A percentile compares a stretch with the other conserved stretches of the same genome.
These are phyloP conservation scores for Thelonectria discophora DNA, from an alignment of 2,329 filamentous ascomycete species.

Conservation along the genomic window DNA sequence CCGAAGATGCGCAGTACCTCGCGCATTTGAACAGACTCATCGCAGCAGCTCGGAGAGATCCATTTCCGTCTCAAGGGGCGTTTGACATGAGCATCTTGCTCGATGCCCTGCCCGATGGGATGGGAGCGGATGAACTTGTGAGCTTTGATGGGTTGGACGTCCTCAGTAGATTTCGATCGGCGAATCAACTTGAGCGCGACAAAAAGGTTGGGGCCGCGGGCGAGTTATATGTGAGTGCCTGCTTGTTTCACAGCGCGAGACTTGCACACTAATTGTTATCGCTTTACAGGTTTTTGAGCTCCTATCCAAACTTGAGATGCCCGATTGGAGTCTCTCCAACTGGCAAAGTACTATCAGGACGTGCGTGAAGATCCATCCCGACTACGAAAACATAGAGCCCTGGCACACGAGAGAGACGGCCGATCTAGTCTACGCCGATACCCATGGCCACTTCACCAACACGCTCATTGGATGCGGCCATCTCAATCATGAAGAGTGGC, in stretches of 20 bases:
- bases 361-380: constrained; percentile 20
- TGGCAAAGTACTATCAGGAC: constrained; percentile 32
- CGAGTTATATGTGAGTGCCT: constrained; percentile 36
- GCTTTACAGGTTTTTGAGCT: constrained; percentile 30
- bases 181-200: constrained; percentile 33
- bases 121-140: not conserved
- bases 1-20: constrained; percentile 20
- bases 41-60: constrained; percentile 19
- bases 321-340: constrained; percentile 19
- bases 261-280: constrained; percentile 5
- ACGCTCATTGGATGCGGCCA: constrained; percentile 23
- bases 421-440: constrained; percentile 28
- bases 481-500: constrained; percentile 29
- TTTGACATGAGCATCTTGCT: constrained; percentile 27
- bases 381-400: constrained; percentile 10
- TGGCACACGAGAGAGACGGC: constrained; percentile 26
- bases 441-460: constrained; percentile 22
- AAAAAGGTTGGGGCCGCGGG: constrained; percentile 39
- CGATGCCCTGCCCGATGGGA: constrained; percentile 8
- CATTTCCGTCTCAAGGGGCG: constrained; percentile 20
- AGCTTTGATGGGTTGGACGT: constrained; percentile 32
- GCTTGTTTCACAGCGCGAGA: not conserved
- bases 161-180: constrained; percentile 24
- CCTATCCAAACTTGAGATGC: constrained; percentile 23
- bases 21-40: constrained; percentile 22